Conservation (phyloP, 2,329 filamentous ascomycete species). For the Pseudogymnoascus sp. region DNA sequence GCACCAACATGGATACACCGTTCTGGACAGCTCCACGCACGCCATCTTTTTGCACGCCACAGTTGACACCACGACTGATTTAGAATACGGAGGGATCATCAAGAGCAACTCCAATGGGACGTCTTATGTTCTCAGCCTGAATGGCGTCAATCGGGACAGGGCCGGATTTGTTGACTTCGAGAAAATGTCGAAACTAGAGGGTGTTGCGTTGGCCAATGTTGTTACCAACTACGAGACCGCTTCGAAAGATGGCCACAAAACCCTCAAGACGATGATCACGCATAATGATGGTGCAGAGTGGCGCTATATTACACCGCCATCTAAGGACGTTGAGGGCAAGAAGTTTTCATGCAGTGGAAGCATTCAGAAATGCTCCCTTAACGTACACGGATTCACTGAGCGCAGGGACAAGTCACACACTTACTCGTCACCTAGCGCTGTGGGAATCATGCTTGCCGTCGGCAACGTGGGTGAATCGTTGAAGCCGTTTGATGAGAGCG, state of each 20-base stretch:
- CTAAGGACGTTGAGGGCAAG: conserved; percentile 63
- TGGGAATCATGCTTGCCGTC: conserved; percentile 83
- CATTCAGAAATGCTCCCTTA: conserved; percentile 69
- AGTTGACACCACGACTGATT: conserved; percentile 56
- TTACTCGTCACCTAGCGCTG: conserved; percentile 78
- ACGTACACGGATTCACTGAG: conserved; percentile 95
- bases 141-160: conserved; percentile 72
- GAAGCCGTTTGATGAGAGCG: conserved; percentile 44
- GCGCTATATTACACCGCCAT: conserved; percentile 67
- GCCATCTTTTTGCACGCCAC: conserved; percentile 91
- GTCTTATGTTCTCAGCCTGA: conserved; percentile 78
- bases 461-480: conserved; percentile 73
- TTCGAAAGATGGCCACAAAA: conserved; percentile 58
- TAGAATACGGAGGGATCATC: conserved; percentile 76
- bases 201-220: conserved; percentile 78
- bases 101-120: conserved; percentile 99
- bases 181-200: conserved; percentile 87
- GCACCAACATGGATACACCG: conserved; percentile 78
- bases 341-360: conserved; percentile 58
- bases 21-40: conserved; percentile 90
- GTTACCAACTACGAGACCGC: conserved; percentile 63
- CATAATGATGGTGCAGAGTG: conserved; percentile 94
- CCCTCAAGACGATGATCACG: conserved; percentile 82
- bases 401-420: conserved; percentile 73
- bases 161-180: conserved; percentile 87